These are phyloP conservation scores for Asterochloris sp. DNA, from an alignment of 139 green algal genomes.

Conservation along the genomic window DNA sequence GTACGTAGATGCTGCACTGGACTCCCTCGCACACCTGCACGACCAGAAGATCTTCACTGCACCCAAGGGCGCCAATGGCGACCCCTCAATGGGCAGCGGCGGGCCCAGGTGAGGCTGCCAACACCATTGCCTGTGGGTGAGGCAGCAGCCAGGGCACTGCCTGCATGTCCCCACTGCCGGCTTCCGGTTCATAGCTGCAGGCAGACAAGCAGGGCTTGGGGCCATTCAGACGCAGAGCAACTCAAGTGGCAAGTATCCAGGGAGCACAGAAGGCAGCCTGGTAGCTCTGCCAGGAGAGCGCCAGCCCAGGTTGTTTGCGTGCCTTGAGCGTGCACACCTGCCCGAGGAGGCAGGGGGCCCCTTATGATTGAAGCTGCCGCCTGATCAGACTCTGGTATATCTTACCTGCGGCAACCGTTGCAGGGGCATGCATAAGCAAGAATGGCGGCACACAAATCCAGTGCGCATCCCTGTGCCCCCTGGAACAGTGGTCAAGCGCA, in stretches of 20 bases:
- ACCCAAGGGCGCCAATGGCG: constrained; percentile 45
- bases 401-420: background rate
- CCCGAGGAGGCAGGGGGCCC: no score
- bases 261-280: no score
- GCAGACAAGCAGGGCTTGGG: no score
- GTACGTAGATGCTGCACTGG: constrained; percentile 24
- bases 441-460: constrained; percentile 26
- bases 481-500: constrained; percentile 72
- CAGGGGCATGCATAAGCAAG: background rate
- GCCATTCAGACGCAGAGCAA: no score
- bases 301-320: no score
- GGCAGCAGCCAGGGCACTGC: no score
- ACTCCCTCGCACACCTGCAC: constrained; percentile 70
- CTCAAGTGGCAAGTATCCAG: no score
- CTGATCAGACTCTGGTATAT: background rate
- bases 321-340: background rate
- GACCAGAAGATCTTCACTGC: constrained; percentile 28
- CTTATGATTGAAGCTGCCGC: background rate
- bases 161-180: background rate
- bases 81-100: constrained; percentile 56
- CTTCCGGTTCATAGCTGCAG: background rate
- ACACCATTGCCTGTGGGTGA: no score
- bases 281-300: no score
- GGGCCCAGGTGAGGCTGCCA: constrained; percentile 41
- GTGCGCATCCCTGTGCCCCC: constrained; percentile 60